phyloP scores from a whole-genome alignment of 2,329 filamentous ascomycete genomes.

The Decorospora gaudefroyi region DNA sequence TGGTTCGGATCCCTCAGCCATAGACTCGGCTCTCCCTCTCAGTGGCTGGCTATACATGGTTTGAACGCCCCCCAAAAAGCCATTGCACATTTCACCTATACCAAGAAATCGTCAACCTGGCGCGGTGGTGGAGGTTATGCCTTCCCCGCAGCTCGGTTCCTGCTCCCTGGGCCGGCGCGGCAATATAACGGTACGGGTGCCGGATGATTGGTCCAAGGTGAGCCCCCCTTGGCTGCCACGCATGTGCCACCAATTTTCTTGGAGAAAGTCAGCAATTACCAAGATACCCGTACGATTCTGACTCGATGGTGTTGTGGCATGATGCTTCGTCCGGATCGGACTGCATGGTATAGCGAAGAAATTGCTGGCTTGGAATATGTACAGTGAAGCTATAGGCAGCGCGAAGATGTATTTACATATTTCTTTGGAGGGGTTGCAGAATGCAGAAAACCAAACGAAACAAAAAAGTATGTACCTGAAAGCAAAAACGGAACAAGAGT shows the following conservation, averaged over 20 bases:
- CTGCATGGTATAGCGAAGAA: too few relatives aligned
- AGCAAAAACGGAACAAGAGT: neutral
- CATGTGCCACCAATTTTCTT: neutral
- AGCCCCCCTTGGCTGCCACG: too few relatives aligned
- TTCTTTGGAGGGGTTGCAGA: neutral
- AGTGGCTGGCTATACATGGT: conserved; percentile 2
- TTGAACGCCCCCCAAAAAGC: neutral
- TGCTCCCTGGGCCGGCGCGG: neutral
- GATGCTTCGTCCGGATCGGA: too few relatives aligned
- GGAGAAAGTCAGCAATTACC: neutral
- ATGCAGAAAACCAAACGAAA: neutral
- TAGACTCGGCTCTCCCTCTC: neutral
- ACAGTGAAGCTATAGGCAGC: neutral
- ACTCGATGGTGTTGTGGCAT: too few relatives aligned
- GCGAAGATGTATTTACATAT: conserved; percentile 1
- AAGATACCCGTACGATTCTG: neutral
- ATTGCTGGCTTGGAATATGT: conserved; percentile 1
- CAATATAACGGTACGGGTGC: neutral
- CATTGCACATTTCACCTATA: too few relatives aligned
- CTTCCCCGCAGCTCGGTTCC: conserved; percentile 4
- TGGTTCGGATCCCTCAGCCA: neutral
- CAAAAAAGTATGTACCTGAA: neutral
- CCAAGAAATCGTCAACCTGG: too few relatives aligned
- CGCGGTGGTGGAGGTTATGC: neutral
- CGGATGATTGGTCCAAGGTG: conserved; percentile 6